A percentile compares a stretch with the other conserved stretches of the same genome.
Conservation (phyloP, 352 stramenopile species). For the Globisporangium nagaii region DNA sequence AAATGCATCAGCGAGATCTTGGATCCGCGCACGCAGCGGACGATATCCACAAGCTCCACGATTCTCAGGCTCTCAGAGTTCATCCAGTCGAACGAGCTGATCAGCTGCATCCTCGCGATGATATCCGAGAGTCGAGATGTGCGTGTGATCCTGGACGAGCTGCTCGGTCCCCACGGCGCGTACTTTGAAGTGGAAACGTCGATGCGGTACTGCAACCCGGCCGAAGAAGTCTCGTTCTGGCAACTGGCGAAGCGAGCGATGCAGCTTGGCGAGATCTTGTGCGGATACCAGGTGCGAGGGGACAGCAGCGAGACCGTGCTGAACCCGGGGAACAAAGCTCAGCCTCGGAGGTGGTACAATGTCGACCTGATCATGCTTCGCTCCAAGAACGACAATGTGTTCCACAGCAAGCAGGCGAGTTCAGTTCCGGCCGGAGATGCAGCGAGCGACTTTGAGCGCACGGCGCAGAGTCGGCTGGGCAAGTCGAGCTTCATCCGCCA, state of each 20-base stretch:
- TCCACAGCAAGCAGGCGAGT: conserved; percentile 16
- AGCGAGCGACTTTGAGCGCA: conserved; percentile 41
- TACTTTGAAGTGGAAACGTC: conserved; percentile 74
- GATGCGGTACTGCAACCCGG: conserved; percentile 43
- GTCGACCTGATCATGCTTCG: conserved; percentile 70
- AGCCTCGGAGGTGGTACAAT: conserved; percentile 34
- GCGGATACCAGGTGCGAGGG: conserved; percentile 62
- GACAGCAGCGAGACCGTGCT: conserved; percentile 49
- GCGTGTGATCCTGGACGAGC: conserved; percentile 69
- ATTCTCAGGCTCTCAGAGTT: conserved; percentile 81
- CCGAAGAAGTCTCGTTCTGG: conserved; percentile 70
- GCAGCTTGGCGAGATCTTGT: conserved; percentile 57
- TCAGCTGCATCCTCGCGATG: conserved; percentile 84
- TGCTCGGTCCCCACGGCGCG: conserved; percentile 59
- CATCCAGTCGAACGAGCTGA: conserved; percentile 86
- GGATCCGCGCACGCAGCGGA: conserved; percentile 79
- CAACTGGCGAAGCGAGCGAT: conserved; percentile 63
- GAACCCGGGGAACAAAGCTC: conserved; percentile 65
- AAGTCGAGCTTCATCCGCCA: conserved; percentile 47
- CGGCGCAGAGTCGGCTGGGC: conserved; percentile 33
- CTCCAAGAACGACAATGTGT: conserved; percentile 16
- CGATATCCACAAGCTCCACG: conserved; percentile 65
- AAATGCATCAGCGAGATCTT: conserved; percentile 86
- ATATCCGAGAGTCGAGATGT: conserved; percentile 85
- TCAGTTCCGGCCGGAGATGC: not conserved